Evolutionary conservation across 805 yeast genomes (phyloP), one percentile per base, ranked within the genome.

Genomic region (Teunomyces gatunensis): DNA sequence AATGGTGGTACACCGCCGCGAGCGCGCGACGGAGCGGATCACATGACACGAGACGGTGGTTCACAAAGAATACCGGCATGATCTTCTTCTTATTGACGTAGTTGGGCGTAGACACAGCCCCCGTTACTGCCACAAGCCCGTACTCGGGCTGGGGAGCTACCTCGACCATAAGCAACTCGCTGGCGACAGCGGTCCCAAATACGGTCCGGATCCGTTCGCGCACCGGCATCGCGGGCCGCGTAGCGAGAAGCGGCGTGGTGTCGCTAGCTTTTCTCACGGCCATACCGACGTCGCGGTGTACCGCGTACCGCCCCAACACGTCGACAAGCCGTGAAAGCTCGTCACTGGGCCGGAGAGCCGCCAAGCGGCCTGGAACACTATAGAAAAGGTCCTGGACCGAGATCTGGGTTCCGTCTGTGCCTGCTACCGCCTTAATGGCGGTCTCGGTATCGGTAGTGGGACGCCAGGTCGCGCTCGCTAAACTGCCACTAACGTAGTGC

Each of bases 371-470:
- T 0, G 96, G 94, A 25, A 86, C 80, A 60, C 92, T 94, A 69
- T 84, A 94, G 59, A 94, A 94, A 47, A 94, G 69, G 62, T 94
- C 96, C 62, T 90, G 96, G 5, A 90, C 96, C 0, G 78, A 64
- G 25, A 94, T 79, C 51, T 84, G 89, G 0, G 99, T 94, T 0
- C 99, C 99, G 41, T 75, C 78, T 50, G 79, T 84, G 0, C 98
- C 97, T 0, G 99, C 99, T 1, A 81, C 75, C 0, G 96, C 89
- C 52, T 75, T 77, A 0, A 90, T 89, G 1, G 74, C 80, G 3
- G 61, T 36, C 13, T 17, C 29, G 0, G 55, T 64, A 4, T 67
- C 69, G 2, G 71, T 61, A 6, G 50, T 63, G 3, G 51, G 39
- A 48, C 71, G 75, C 55, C 64, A 71, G 49, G 64, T 68, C 1